Evolutionary conservation across 352 stramenopile genomes (phyloP).

Genomic region (Blastocystis sp.): DNA sequence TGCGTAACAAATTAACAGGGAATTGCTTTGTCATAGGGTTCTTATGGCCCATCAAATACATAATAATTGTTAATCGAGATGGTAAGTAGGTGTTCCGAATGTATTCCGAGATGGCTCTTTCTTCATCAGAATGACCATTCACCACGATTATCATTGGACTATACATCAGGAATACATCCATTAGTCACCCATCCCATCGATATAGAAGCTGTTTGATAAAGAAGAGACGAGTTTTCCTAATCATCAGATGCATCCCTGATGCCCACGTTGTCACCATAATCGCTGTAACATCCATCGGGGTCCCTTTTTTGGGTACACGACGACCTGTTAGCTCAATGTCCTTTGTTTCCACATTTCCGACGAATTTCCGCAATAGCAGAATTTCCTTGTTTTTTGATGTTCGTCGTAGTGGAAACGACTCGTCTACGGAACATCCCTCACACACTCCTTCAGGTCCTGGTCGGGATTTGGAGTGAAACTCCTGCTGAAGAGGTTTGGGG

Average conservation of each 20-base stretch:
- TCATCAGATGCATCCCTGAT: background rate
- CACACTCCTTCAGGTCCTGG: background rate
- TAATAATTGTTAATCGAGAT: background rate
- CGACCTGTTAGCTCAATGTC: background rate
- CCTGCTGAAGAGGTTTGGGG: background rate
- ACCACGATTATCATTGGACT: constrained; percentile 13
- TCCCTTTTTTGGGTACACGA: background rate
- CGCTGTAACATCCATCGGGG: background rate
- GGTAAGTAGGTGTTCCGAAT: background rate
- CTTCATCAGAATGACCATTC: background rate
- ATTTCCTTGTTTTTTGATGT: background rate
- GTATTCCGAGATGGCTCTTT: background rate
- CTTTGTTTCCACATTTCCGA: background rate
- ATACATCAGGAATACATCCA: background rate
- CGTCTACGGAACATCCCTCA: too few species aligned
- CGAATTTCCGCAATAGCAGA: constrained; percentile 14
- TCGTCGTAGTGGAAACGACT: background rate
- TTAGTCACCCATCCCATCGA: background rate
- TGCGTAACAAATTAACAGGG: constrained; percentile 23
- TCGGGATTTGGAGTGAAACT: background rate
- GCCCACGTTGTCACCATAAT: constrained; percentile 1
- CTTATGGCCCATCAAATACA: background rate
- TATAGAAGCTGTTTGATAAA: constrained; percentile 8
- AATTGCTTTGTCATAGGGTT: background rate
- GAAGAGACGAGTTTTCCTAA: background rate